Conservation (phyloP, 169 alveolate species). For the Cryptosporidium viatorum region DNA sequence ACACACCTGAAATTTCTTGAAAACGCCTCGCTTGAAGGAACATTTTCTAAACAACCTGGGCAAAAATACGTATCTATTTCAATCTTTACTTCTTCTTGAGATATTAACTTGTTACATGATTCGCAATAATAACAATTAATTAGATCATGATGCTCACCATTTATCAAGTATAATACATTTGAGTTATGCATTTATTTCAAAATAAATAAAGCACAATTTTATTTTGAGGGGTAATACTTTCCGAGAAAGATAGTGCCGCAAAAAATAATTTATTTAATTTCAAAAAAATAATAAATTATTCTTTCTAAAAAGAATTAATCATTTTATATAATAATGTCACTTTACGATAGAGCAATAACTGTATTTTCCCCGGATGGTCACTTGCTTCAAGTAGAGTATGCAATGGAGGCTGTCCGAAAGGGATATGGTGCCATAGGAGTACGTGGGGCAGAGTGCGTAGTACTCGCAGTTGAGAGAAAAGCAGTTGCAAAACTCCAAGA, state of each 20-base stretch:
- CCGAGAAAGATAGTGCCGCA: background rate
- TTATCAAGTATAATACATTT: slow-evolving; percentile 11
- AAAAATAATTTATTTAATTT: background rate
- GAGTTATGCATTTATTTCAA: background rate
- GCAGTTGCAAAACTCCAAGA: slow-evolving; percentile 95
- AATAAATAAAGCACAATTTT: background rate
- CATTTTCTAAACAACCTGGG: slow-evolving; percentile 80
- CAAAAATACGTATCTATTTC: slow-evolving; percentile 84
- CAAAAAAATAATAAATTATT: background rate
- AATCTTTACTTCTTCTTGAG: slow-evolving; percentile 54
- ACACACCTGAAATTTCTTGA: slow-evolving; percentile 78
- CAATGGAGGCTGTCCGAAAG: slow-evolving; percentile 97
- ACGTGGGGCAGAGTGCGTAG: slow-evolving; percentile 94
- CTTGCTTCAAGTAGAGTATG: slow-evolving; percentile 98
- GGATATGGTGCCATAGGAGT: slow-evolving; percentile 98
- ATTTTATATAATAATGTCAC: slow-evolving; percentile 79
- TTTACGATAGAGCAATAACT: slow-evolving; percentile 99
- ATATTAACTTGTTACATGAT: slow-evolving; percentile 45
- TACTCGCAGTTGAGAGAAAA: slow-evolving; percentile 97
- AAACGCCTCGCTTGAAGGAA: slow-evolving; percentile 81
- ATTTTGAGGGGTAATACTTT: background rate
- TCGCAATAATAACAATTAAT: slow-evolving; percentile 61
- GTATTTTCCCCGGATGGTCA: slow-evolving; percentile 99
- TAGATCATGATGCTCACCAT: slow-evolving; percentile 24
- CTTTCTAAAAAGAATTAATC: background rate